A percentile compares a stretch with the other conserved stretches of the same genome.
These are phyloP conservation scores for Patellifolia procumbens DNA, from an alignment of 179 eudicot species.

Conservation along the genomic window DNA sequence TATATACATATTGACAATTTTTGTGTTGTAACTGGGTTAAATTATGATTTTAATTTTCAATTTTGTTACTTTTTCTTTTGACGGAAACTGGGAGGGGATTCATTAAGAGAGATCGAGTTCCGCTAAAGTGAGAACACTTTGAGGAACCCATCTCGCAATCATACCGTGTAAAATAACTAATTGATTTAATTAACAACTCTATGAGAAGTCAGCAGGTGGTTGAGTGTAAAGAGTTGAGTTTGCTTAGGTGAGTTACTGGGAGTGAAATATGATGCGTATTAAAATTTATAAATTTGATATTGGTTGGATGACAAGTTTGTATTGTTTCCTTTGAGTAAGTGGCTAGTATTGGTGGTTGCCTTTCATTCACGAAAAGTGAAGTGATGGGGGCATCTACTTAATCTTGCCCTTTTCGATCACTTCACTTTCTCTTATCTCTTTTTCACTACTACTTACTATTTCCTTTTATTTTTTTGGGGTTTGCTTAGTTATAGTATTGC, in stretches of 20 bases:
- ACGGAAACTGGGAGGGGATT: no score
- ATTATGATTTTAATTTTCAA: background rate
- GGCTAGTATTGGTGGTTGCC: conserved; percentile 42
- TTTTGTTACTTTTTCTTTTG: background rate
- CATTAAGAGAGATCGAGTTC: no score
- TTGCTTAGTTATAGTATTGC: conserved; percentile 9
- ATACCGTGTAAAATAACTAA: no score
- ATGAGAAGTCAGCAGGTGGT: no score
- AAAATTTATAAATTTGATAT: background rate
- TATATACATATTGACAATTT: conserved; percentile 14
- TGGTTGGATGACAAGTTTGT: conserved; percentile 32
- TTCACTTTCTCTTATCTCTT: conserved; percentile 20
- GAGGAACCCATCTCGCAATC: no score
- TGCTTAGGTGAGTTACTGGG: conserved; percentile 22
- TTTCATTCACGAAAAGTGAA: conserved; percentile 46
- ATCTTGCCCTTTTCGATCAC: conserved; percentile 14
- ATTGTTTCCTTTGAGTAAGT: conserved; percentile 43
- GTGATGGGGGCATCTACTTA: conserved; percentile 33
- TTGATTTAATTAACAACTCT: no score
- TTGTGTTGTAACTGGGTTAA: conserved; percentile 4
- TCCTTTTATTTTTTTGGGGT: conserved; percentile 7
- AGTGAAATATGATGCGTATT: background rate
- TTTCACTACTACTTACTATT: conserved; percentile 14
- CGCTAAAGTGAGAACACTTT: no score
- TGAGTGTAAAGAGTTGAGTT: background rate